Conservation (phyloP, 768 basidiomycete species). For the Lactarius indigo region DNA sequence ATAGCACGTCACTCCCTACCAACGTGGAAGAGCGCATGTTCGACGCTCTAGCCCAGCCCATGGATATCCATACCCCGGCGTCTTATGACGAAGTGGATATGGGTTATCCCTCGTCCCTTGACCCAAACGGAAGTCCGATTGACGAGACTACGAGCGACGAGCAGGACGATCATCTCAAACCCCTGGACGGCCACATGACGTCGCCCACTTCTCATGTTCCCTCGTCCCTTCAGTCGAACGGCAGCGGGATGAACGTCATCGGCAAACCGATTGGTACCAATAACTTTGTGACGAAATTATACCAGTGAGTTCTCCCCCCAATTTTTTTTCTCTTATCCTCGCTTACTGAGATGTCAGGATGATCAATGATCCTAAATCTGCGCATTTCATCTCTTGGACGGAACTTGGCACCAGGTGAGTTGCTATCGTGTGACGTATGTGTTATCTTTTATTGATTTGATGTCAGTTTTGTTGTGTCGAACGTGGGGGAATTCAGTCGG, state of each 20-base stretch:
- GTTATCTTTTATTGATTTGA: background rate
- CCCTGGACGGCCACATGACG: conserved; percentile 29
- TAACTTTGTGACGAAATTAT: conserved; percentile 87
- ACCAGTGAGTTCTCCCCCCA: conserved; percentile 53
- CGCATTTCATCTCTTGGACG: conserved; percentile 80
- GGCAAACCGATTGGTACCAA: conserved; percentile 67
- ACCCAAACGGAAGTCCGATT: conserved; percentile 47
- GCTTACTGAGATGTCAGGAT: conserved; percentile 46
- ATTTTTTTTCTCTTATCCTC: conserved; percentile 2
- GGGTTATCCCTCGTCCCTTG: conserved; percentile 40
- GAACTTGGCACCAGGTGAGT: conserved; percentile 65
- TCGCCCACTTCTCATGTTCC: conserved; percentile 18
- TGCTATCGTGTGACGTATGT: background rate
- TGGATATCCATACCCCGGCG: conserved; percentile 32
- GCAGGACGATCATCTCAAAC: conserved; percentile 36
- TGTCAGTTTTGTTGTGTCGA: conserved; percentile 73
- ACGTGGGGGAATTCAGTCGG: conserved; percentile 81
- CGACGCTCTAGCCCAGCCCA: conserved; percentile 33
- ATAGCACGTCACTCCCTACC: conserved; percentile 34
- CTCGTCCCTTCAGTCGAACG: conserved; percentile 22
- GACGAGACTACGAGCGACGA: conserved; percentile 38
- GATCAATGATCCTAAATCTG: conserved; percentile 80
- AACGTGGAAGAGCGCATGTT: conserved; percentile 34
- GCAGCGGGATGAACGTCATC: conserved; percentile 48
- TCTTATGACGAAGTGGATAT: conserved; percentile 63